Base-by-base conservation (phyloP, 139 green algal species). In the Volvox africanus region DNA sequence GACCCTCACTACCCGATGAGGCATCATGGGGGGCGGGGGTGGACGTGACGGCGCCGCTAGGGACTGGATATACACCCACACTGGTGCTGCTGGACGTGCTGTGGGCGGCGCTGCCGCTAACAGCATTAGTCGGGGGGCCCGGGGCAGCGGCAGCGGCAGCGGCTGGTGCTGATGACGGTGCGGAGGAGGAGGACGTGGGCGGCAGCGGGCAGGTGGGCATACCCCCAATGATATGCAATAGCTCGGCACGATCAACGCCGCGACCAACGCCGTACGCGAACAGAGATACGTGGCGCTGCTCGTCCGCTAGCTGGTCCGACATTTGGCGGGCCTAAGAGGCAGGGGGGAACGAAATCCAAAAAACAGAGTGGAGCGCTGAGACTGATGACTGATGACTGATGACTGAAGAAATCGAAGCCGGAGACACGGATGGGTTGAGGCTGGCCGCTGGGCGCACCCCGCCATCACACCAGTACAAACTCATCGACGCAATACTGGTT, bases 201-300 rank as follows among this genome's bases (percentile, higher is more conserved):
- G n/a, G 61, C 24, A 62, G 1, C 1, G 86, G 0, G 87, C 81
- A 76, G 0, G 62, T 81, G 28, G 61, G 68, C 32, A 61, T 26
- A 0, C 86, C 91, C 24, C 55, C 88, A 61, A 97, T 93, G 84
- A 97, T 96, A 82, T 87, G 89, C 33, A 96, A 81, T 71, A 97
- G 86, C 87, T 97, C 95, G 18, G 80, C 30, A 1, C 90, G 87
- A 89, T 98, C 96, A 55, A 98, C 96, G 33, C 96, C 96, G 0
- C 96, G 92, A 11, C 96, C 96, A 36, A 98, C 96, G 24, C 95
- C 96, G 84, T 96, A 97, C 1, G 95, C 96, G 35, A 94, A 95
- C 35, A 97, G 82, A 13, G 73, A 81, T 71, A 96, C 93, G 30
- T 93, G 82, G 9, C 65, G 76, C 85, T 96, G 94, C 93, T 97